Base-by-base conservation (phyloP, 345 rosid genomes). In the Mallotus nudiflorus region DNA sequence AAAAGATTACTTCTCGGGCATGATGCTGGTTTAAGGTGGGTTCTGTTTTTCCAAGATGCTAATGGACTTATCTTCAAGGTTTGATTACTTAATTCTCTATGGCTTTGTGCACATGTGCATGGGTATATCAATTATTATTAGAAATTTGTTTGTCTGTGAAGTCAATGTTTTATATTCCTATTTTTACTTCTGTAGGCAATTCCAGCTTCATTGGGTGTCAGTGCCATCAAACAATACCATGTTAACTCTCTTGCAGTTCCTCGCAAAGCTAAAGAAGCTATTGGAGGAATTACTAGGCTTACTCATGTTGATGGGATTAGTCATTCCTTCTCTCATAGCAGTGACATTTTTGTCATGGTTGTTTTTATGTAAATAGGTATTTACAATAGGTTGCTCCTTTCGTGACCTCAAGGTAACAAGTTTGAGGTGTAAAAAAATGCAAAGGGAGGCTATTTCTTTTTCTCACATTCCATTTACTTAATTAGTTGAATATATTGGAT, bases 21-120 rank as follows among this genome's bases (percentile, higher is more conserved):
- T 52, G 85, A 80, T 72, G 81, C 88, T 76, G 97, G 96, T 71
- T 58, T 80, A 68, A 90, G 82, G 71, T 95, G 99, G 99, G 91
- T 92, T 71, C 75, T 92, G 68, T 95, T 95, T 86, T 90, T 95
- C 89, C 99, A 95, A 82, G 97, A 95, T 67, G 92, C 97, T 63
- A 95, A 92, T 83, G 99, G 97, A 78, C 97, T 95, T 72, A 84
- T 95, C 31, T 95, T 95, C 81, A 95, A 95, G 93, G 98, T 91
- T 62, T 48, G 75, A 72, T 73, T 71, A 45, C 61, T 68, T 24
- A 55, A 65, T 28, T 31, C 39, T 54, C 70, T 56, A 39, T 6
- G 18, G 14, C 50, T 50, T 80, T 50, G 9, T 53, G 9, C n/a
- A 5, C 73, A 42, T 39, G 4, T 62, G 49, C 10, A 29, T 45